Evolutionary conservation across 1,139 yeast species (phyloP).

Genomic region (Blastobotrys ciferrii): DNA sequence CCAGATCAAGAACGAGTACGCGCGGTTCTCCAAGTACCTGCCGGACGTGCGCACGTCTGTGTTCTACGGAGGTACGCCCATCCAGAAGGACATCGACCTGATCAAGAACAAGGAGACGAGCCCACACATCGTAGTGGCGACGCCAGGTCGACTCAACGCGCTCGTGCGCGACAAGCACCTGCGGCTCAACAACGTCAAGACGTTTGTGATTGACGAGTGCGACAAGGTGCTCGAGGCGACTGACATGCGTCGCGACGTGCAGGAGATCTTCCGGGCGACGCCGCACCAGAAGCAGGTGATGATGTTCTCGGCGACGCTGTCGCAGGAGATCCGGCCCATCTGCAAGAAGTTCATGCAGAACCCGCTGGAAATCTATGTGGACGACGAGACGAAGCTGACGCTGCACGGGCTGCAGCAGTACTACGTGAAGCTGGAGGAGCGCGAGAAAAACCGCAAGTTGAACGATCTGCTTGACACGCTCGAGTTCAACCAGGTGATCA

Average conservation of each 20-base stretch:
- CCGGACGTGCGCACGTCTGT: slow-evolving; percentile 97
- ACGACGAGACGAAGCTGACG: slow-evolving; percentile 95
- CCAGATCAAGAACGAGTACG: slow-evolving; percentile 96
- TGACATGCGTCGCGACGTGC: slow-evolving; percentile 98
- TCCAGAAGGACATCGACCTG: slow-evolving; percentile 80
- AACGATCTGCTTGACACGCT: slow-evolving; percentile 90
- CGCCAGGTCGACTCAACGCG: slow-evolving; percentile 97
- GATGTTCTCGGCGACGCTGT: slow-evolving; percentile 98
- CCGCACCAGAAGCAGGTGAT: slow-evolving; percentile 98
- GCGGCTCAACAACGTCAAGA: slow-evolving; percentile 85
- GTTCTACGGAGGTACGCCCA: slow-evolving; percentile 94
- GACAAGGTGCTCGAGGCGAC: slow-evolving; percentile 86
- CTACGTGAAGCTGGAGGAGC: slow-evolving; percentile 84
- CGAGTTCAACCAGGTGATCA: slow-evolving; percentile 97
- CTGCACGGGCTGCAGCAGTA: slow-evolving; percentile 98
- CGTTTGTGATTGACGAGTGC: slow-evolving; percentile 97
- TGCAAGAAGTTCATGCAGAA: slow-evolving; percentile 98
- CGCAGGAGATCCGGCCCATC: slow-evolving; percentile 92
- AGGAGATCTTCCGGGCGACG: slow-evolving; percentile 94
- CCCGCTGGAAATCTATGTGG: slow-evolving; percentile 95
- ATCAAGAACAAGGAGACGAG: slow-evolving; percentile 90
- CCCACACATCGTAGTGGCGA: slow-evolving; percentile 96
- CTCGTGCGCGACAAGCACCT: slow-evolving; percentile 87
- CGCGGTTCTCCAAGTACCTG: slow-evolving; percentile 97
- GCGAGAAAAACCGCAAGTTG: slow-evolving; percentile 89